A percentile compares a stretch with the other conserved stretches of the same genome.
Evolutionary conservation across 345 rosid species (phyloP).

Genomic region (Dipteronia dyeriana): DNA sequence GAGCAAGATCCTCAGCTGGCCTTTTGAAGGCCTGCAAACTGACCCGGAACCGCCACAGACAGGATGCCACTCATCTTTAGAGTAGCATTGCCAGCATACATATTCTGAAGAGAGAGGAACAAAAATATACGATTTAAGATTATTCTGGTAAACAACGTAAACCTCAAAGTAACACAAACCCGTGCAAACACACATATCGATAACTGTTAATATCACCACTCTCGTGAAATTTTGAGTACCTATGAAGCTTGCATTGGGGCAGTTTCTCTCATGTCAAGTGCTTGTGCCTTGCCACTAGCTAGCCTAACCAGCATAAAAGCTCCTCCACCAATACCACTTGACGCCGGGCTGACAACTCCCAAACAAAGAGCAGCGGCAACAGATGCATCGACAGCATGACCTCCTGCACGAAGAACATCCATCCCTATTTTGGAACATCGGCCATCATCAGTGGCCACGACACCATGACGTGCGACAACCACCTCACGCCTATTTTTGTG

Average conservation of each 20-base stretch:
- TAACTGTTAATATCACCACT: neutral
- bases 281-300: too few relatives aligned
- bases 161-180: neutral
- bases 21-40: conserved; percentile 50
- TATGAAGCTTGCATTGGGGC: conserved; percentile 53
- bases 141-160: neutral
- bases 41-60: conserved; percentile 65
- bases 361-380: too few relatives aligned
- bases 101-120: conserved; percentile 36
- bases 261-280: too few relatives aligned
- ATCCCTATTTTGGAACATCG: conserved; percentile 52
- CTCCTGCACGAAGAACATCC: conserved; percentile 42
- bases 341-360: too few relatives aligned
- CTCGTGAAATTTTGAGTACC: conserved; percentile 29
- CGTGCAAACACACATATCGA: too few relatives aligned
- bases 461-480: conserved; percentile 36
- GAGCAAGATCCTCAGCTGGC: conserved; percentile 54
- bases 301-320: too few relatives aligned
- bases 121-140: neutral
- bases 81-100: conserved; percentile 46
- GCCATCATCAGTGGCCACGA: conserved; percentile 57
- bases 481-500: conserved; percentile 22
- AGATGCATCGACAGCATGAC: conserved; percentile 60
- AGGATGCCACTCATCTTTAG: conserved; percentile 46
- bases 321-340: too few relatives aligned